phyloP scores from a whole-genome alignment of 176 grass and related monocot species.

The Avena insularis region DNA sequence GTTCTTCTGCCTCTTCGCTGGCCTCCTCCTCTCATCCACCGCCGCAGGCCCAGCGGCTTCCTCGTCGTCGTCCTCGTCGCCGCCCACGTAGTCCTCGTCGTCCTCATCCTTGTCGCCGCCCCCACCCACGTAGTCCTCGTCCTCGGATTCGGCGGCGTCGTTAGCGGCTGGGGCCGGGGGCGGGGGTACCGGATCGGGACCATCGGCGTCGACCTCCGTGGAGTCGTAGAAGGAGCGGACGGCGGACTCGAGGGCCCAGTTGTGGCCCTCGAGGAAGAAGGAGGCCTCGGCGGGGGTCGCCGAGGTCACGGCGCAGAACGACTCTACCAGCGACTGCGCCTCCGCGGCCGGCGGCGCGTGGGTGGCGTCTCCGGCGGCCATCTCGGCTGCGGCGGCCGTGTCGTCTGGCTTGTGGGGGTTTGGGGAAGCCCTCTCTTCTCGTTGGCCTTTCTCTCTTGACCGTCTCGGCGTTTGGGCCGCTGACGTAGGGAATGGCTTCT shows the following conservation, averaged over 20 bases:
- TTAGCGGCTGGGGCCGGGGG: not conserved
- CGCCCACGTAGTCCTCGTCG: conserved; percentile 47
- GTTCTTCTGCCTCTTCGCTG: conserved; percentile 54
- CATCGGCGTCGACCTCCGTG: conserved; percentile 27
- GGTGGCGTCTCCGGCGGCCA: conserved; percentile 1
- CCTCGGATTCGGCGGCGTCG: conserved; percentile 9
- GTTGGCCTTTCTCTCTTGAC: too few relatives aligned
- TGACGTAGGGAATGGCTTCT: not conserved
- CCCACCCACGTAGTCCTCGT: conserved; percentile 43
- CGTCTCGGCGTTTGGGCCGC: too few relatives aligned
- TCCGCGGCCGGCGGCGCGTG: conserved; percentile 46
- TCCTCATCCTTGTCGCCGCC: conserved; percentile 41
- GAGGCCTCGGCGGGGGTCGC: conserved; percentile 68
- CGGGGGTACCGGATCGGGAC: conserved; percentile 41
- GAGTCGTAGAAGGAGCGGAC: conserved; percentile 76
- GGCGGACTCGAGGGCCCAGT: conserved; percentile 78
- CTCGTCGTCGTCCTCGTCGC: conserved; percentile 36
- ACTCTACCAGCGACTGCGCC: conserved; percentile 53
- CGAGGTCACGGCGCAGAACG: conserved; percentile 76
- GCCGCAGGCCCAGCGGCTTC: conserved; percentile 44
- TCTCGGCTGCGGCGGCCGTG: not conserved
- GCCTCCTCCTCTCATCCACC: conserved; percentile 41
- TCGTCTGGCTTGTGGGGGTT: conserved; percentile 8
- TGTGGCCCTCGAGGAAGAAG: conserved; percentile 88
- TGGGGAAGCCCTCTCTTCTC: not conserved